Percentiles rank a stretch among this genome's conserved stretches.
These are phyloP conservation scores for Circinella minor DNA, from an alignment of 371 early-diverging fungal species.

Conservation along the genomic window DNA sequence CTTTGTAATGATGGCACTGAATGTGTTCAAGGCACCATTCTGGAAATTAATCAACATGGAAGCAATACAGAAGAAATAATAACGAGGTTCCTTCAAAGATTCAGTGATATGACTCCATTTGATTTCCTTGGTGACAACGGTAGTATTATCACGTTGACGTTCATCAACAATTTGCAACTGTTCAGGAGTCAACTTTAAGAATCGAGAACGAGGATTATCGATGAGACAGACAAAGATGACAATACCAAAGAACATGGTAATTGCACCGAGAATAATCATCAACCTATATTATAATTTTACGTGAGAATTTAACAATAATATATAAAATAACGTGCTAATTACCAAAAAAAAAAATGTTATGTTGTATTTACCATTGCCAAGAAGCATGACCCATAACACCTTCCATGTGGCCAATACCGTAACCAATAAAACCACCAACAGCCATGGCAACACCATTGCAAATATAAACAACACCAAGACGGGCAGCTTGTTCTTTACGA, in stretches of 20 bases:
- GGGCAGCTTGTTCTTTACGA: slow-evolving; percentile 30
- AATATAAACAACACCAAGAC: slow-evolving; percentile 28
- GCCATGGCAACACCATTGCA: slow-evolving; percentile 49
- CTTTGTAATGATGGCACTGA: slow-evolving; percentile 25
- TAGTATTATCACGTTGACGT: slow-evolving; percentile 24
- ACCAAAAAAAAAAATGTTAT: too few relatives aligned
- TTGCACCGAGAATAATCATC: slow-evolving; percentile 38
- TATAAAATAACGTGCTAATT: too few relatives aligned
- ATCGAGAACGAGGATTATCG: slow-evolving; percentile 23
- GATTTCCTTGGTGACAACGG: slow-evolving; percentile 22
- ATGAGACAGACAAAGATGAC: slow-evolving; percentile 23
- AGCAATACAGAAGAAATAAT: slow-evolving; percentile 25
- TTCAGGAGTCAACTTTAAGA: slow-evolving; percentile 23
- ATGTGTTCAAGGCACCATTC: slow-evolving; percentile 45
- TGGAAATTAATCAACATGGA: slow-evolving; percentile 37
- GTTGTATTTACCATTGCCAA: slow-evolving; percentile 55
- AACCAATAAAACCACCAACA: slow-evolving; percentile 63
- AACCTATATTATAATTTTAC: slow-evolving; percentile 15
- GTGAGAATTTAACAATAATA: not conserved
- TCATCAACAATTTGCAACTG: slow-evolving; percentile 20
- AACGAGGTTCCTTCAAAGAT: slow-evolving; percentile 28
- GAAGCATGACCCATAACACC: slow-evolving; percentile 33
- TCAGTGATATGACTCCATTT: slow-evolving; percentile 29
- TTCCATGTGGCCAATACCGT: slow-evolving; percentile 56
- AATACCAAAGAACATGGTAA: slow-evolving; percentile 28